These are phyloP conservation scores for Phytophthora idaei DNA, from an alignment of 352 stramenopile species.

Conservation along the genomic window DNA sequence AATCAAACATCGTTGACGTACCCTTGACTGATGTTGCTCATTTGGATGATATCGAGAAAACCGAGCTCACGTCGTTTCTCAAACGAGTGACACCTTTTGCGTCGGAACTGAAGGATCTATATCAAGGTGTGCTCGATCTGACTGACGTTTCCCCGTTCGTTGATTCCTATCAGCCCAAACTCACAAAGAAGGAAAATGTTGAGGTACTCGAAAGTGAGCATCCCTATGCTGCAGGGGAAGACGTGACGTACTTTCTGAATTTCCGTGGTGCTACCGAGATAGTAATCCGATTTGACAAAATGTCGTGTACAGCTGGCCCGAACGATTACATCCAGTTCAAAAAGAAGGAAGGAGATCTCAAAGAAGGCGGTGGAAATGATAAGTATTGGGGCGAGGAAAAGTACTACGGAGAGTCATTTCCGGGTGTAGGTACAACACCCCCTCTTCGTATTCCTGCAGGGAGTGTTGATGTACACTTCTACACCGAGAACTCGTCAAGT, in stretches of 20 bases:
- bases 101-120: constrained; percentile 35
- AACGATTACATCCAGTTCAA: constrained; percentile 88
- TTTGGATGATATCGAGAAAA: constrained; percentile 47
- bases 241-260: constrained; percentile 63
- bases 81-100: constrained; percentile 36
- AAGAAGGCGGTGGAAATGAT: constrained; percentile 19
- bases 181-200: constrained; percentile 67
- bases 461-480: constrained; percentile 74
- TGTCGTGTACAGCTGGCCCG: constrained; percentile 63
- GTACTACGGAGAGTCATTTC: constrained; percentile 77
- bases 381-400: constrained; percentile 74
- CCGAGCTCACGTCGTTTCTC: constrained; percentile 54
- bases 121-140: constrained; percentile 34
- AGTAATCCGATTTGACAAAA: constrained; percentile 81
- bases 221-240: constrained; percentile 65
- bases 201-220: constrained; percentile 84
- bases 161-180: constrained; percentile 46
- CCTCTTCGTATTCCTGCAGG: constrained; percentile 69
- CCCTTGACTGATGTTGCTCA: constrained; percentile 55
- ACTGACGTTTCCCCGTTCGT: constrained; percentile 6
- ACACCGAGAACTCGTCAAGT: constrained; percentile 56
- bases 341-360: constrained; percentile 43
- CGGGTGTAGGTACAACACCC: constrained; percentile 56
- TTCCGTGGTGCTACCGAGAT: constrained; percentile 78
- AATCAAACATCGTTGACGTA: constrained; percentile 55